Percentiles rank a stretch among this genome's conserved stretches.
phyloP scores from a whole-genome alignment of 306 rosid genomes.

The Cucurbita pepo region DNA sequence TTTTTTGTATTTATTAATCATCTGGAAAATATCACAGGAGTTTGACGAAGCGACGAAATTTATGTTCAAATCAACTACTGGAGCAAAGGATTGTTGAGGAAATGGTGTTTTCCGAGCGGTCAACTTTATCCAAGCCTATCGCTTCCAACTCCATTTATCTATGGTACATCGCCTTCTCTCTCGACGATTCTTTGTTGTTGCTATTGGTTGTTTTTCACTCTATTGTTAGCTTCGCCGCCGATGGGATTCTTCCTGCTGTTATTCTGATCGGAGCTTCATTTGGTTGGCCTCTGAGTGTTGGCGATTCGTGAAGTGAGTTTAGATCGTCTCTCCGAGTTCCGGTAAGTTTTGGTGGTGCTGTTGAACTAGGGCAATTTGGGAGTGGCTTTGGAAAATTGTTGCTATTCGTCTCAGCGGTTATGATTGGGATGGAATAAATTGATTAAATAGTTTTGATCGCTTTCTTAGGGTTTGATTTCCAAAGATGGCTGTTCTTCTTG shows the following conservation, averaged over 20 bases:
- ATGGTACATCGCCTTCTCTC: background rate
- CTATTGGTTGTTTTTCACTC: constrained; percentile 7
- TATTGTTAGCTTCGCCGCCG: constrained; percentile 1
- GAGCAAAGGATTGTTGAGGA: background rate
- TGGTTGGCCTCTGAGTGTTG: background rate
- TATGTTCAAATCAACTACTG: background rate
- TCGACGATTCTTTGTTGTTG: background rate
- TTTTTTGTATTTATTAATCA: background rate
- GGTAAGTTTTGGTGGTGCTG: background rate
- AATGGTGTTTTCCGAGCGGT: background rate
- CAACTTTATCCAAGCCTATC: background rate
- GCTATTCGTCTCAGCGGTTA: background rate
- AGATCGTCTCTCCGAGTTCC: background rate
- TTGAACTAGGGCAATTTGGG: background rate
- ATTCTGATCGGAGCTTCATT: background rate
- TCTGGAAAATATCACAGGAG: background rate
- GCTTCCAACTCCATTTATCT: background rate
- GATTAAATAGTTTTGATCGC: constrained; percentile 1
- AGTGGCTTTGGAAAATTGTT: constrained; percentile 1
- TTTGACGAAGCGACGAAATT: background rate
- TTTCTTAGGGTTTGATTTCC: constrained; percentile 6
- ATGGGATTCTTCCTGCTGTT: background rate
- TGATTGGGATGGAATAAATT: background rate
- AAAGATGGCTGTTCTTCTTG: constrained; percentile 9
- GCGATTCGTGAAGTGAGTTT: constrained; percentile 9